Evolutionary conservation across 169 alveolate genomes (phyloP).

Genomic region (Theileria orientalis): DNA sequence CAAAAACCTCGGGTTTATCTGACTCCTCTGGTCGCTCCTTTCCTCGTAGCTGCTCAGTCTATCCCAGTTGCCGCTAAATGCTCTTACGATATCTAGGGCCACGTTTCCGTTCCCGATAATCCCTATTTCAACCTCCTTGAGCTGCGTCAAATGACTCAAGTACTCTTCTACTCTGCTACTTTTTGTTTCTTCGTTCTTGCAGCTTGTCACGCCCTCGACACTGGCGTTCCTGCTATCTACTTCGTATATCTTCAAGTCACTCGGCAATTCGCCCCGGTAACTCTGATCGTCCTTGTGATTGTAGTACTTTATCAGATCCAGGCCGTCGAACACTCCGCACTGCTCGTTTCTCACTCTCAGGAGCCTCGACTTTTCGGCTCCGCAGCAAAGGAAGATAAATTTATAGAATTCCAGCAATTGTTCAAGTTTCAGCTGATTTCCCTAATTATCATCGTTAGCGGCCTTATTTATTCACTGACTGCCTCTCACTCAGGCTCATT

Average conservation of each 20-base stretch:
- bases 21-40: too few relatives aligned
- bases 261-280: too few relatives aligned
- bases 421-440: constrained; percentile 61
- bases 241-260: too few relatives aligned
- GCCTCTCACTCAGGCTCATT: neutral
- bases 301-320: constrained; percentile 36
- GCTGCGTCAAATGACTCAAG: neutral
- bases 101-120: constrained; percentile 88
- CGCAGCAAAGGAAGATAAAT: constrained; percentile 74
- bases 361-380: constrained; percentile 72
- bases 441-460: constrained; percentile 1
- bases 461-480: neutral
- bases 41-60: neutral
- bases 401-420: constrained; percentile 59
- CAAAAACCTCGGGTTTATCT: constrained; percentile 9
- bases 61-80: constrained; percentile 38
- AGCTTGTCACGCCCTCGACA: too few relatives aligned
- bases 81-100: constrained; percentile 80
- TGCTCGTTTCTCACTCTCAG: constrained; percentile 14
- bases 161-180: constrained; percentile 1
- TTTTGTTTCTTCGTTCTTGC: constrained; percentile 10
- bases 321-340: constrained; percentile 44
- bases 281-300: too few relatives aligned
- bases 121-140: constrained; percentile 12
- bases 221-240: too few relatives aligned